Evolutionary conservation across 495 filamentous ascomycete genomes (phyloP), one percentile per base, ranked within the genome.

Genomic region (Penicillium steckii): DNA sequence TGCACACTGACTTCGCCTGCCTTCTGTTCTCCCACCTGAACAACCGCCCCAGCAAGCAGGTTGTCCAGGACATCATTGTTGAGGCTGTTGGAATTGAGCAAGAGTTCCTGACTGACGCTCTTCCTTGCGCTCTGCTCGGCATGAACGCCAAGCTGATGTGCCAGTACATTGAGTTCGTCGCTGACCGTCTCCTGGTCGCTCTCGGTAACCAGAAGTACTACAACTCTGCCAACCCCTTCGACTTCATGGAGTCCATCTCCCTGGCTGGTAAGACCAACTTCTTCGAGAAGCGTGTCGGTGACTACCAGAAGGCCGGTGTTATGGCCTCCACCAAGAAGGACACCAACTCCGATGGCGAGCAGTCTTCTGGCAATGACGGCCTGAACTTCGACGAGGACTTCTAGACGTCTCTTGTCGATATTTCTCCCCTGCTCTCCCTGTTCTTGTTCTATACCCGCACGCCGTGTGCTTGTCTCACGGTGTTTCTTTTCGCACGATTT

Each of bases 241-340:
- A 98, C 82, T 98, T 98, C 77, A 98, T 98, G 94, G 94, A 98
- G 83, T 93, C 91, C 65, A 98, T 98, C 76, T 97, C 94, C 8
- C 80, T 98, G 25, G 89, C 91, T 23, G 94, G 94, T 73, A 98
- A 98, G 87, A 98, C 94, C 71, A 98, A 98, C 82, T 98, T 98
- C 88, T 98, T 98, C 73, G 94, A 98, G 85, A 98, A 98, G 88
- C 88, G 94, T 53, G 94, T 98, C 33, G 95, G 88, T 73, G 94
- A 98, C 68, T 98, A 98, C 83, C 94, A 98, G 76, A 98, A 98
- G 81, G 91, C 95, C 41, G 94, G 95, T 75, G 94, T 98, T 65
- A 97, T 98, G 91, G 87, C 85, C 56, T 88, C 86, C 76, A 90
- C 88, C 66, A 89, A 91, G 74, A 94, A 96, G 84, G 76, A 77